Evolutionary conservation across 163 green algal species (phyloP), one percentile per base, ranked within the genome.

Genomic region (Chloromonas sp.): DNA sequence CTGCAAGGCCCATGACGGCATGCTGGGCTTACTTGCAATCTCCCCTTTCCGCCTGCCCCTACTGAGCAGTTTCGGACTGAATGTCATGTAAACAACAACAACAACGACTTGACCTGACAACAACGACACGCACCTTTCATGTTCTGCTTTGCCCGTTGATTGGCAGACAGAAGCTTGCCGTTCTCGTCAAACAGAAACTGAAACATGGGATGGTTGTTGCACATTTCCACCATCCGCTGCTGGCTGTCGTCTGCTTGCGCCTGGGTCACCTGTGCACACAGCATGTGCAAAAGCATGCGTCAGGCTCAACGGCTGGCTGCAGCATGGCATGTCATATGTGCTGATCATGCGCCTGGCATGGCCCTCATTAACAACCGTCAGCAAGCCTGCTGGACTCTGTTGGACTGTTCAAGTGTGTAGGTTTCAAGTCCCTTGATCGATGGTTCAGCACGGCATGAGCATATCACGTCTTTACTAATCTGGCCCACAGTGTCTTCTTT

Each of bases 181-280:
- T 88, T 82, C 11, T 88, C 84, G 71, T 94, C 91, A 87, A 94
- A 94, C 70, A 94, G 81, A 84, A 94, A 94, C 85, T 93, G 88
- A 70, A 92, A 93, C 87, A 94, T 94, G 8, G 91, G 88, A 61
- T 92, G 89, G 78, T 89, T 91, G 82, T 94, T 87, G 77, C 87
- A 89, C 87, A 94, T 94, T 62, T 90, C 90, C 61, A 88, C 87
- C 80, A 93, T 84, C 0, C 90, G 87, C 81, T 87, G 71, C 71
- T 88, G 80, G 84, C 85, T 87, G 2, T 81, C 77, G 36, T 61
- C 77, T 36, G 57, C 13, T 60, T 61, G 66, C 66, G 66, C 66
- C 5, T 74, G 66, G 5, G 66, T 74, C 66, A 74, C 66, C 66
- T 74, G 66, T 11, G 11, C 5, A 11, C 66, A 74, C 36, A 74